phyloP scores from a whole-genome alignment of 139 green algal species.

The Chlamydomonas sphaeroides region DNA sequence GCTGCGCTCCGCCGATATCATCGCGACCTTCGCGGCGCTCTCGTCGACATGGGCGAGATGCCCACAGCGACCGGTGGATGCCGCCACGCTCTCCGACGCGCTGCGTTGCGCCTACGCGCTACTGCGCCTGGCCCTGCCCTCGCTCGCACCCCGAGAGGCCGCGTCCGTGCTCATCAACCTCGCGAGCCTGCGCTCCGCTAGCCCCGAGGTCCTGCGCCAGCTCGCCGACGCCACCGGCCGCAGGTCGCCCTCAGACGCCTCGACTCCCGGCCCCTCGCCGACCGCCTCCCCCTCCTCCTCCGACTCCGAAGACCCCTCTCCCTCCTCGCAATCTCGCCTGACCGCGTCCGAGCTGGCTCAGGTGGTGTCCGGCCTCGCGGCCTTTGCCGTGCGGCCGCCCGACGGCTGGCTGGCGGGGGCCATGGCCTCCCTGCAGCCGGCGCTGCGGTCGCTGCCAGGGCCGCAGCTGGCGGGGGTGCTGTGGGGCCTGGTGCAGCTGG shows the following conservation, averaged over 20 bases:
- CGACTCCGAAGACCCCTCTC: neutral
- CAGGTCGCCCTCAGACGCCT: neutral
- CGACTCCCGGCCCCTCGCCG: neutral
- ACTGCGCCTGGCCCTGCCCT: neutral
- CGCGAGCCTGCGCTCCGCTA: neutral
- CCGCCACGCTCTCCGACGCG: neutral
- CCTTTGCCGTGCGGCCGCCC: slow-evolving; percentile 1
- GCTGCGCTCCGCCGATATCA: neutral
- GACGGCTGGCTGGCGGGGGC: slow-evolving; percentile 6
- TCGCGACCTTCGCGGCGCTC: neutral
- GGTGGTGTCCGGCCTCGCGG: neutral
- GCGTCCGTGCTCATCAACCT: neutral
- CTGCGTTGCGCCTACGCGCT: slow-evolving; percentile 9
- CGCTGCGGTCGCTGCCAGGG: neutral
- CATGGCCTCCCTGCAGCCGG: slow-evolving; percentile 19
- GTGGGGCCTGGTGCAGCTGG: slow-evolving; percentile 30
- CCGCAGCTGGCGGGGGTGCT: slow-evolving; percentile 10
- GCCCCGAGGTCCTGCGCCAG: slow-evolving; percentile 7
- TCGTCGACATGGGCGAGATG: neutral
- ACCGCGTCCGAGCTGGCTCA: neutral
- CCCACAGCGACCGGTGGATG: neutral
- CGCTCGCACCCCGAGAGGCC: neutral
- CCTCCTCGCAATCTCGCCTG: neutral
- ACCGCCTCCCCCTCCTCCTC: neutral
- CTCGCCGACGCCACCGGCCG: neutral